These are phyloP conservation scores for Aspergillus sp. DNA, from an alignment of 2,329 filamentous ascomycete species.

Conservation along the genomic window DNA sequence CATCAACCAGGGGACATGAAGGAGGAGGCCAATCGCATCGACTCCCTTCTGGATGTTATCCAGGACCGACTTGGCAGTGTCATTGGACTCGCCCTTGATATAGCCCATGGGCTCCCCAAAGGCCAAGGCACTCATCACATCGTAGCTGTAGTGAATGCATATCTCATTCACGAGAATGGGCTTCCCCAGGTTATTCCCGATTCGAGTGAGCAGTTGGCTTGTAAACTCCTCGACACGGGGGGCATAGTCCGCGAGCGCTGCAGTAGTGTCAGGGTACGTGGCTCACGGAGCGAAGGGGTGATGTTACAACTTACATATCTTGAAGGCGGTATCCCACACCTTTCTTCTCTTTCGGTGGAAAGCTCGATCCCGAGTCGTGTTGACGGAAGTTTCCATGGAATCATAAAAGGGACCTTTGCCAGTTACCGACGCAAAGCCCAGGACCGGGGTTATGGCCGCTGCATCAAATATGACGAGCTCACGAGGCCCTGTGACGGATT, in stretches of 20 bases:
- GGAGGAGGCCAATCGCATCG: slow-evolving; percentile 6
- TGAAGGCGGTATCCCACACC: slow-evolving; percentile 1
- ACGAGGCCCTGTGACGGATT: neutral
- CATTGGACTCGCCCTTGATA: neutral
- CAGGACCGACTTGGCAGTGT: neutral
- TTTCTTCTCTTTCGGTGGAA: slow-evolving; percentile 11
- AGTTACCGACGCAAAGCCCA: neutral
- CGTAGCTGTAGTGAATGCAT: slow-evolving; percentile 11
- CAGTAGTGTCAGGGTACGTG: neutral
- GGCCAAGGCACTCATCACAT: slow-evolving; percentile 12
- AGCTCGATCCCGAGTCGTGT: neutral
- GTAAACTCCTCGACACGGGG: neutral
- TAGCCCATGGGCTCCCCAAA: slow-evolving; percentile 6
- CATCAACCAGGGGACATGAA: slow-evolving; percentile 3
- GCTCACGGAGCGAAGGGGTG: neutral
- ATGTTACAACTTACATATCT: neutral
- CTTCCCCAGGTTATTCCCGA: neutral
- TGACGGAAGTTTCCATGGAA: neutral
- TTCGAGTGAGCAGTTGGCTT: neutral
- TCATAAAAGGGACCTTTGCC: slow-evolving; percentile 11
- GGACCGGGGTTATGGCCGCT: neutral
- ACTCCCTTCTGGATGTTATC: neutral
- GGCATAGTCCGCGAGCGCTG: neutral
- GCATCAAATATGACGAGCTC: slow-evolving; percentile 5
- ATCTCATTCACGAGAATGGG: neutral